Conservation (phyloP, 305 asterid genomes). For the Withania somnifera region DNA sequence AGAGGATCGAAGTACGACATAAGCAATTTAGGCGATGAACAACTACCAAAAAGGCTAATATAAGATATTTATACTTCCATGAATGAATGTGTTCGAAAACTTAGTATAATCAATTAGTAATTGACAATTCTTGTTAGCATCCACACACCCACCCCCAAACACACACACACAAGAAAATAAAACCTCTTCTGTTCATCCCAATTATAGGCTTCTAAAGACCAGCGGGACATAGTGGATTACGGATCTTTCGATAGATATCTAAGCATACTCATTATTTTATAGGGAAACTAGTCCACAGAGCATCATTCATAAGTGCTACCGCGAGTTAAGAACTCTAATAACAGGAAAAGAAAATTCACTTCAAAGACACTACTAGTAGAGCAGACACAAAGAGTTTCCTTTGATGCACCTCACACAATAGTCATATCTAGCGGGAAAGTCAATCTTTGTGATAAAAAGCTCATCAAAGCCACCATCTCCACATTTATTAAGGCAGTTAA, state of each 20-base stretch:
- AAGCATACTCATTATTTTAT: background rate
- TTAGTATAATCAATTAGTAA: background rate
- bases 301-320: background rate
- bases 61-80: background rate
- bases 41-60: background rate
- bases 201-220: no score
- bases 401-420: conserved; percentile 57
- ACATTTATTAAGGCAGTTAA: conserved; percentile 65
- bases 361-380: background rate
- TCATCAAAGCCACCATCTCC: conserved; percentile 77
- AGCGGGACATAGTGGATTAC: background rate
- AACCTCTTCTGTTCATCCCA: no score
- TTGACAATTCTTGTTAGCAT: no score
- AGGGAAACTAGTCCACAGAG: background rate
- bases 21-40: background rate
- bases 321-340: background rate
- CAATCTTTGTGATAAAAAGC: conserved; percentile 67
- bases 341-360: background rate
- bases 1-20: conserved; percentile 18
- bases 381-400: background rate
- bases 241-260: background rate
- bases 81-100: background rate
- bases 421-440: conserved; percentile 84
- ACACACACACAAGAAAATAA: no score
- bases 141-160: no score